phyloP scores from a whole-genome alignment of 352 stramenopile species.

The Globisporangium polare region DNA sequence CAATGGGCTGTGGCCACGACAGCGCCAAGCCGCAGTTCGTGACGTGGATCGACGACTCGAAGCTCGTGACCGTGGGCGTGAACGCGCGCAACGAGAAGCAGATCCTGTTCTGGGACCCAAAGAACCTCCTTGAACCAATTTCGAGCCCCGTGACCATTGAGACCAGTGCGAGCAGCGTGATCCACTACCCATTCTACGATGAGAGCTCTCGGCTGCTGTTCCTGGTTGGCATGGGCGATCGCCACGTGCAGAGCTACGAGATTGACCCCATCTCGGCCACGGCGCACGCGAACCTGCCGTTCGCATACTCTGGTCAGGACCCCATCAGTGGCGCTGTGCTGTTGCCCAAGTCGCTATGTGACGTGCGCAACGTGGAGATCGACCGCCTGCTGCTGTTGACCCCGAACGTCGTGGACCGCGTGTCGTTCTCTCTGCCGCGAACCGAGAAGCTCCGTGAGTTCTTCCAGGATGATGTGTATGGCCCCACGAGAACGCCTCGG shows the following conservation, averaged over 20 bases:
- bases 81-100: conserved; percentile 62
- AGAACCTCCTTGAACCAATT: conserved; percentile 67
- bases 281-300: conserved; percentile 61
- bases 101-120: conserved; percentile 68
- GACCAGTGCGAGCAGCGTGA: conserved; percentile 33
- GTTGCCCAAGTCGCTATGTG: conserved; percentile 57
- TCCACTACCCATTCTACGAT: conserved; percentile 66
- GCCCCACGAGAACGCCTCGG: conserved; percentile 25
- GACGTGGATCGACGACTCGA: conserved; percentile 36
- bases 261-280: conserved; percentile 32
- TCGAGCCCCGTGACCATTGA: conserved; percentile 32
- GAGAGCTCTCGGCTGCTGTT: conserved; percentile 62
- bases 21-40: conserved; percentile 71
- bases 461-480: conserved; percentile 82
- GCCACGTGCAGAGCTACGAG: conserved; percentile 77
- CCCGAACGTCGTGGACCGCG: conserved; percentile 38
- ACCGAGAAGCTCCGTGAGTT: conserved; percentile 62
- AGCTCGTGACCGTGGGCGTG: conserved; percentile 54
- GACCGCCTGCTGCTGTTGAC: conserved; percentile 61
- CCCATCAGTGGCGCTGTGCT: conserved; percentile 58
- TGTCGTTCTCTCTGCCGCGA: conserved; percentile 67
- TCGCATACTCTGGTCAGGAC: conserved; percentile 38
- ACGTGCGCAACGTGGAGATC: conserved; percentile 69
- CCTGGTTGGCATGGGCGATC: conserved; percentile 56
- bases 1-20: conserved; percentile 70